Evolutionary conservation across 345 rosid genomes (phyloP), one percentile per base, ranked within the genome.

Genomic region (Populus alba): DNA sequence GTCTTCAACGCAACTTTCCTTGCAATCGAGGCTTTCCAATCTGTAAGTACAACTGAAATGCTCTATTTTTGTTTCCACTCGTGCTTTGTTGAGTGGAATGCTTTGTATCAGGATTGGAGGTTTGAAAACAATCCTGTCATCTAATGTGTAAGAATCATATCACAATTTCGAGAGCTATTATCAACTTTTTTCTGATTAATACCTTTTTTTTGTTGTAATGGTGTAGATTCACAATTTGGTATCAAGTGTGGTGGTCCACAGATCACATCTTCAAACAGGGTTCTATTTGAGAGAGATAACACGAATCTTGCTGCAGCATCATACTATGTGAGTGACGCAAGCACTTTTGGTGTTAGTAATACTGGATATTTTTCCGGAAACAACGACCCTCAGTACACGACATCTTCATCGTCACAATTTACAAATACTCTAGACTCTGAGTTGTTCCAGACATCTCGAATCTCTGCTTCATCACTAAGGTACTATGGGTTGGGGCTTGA

Each of bases 401-500:
- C 6, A 43, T 72, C 66, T 47, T 74, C 89, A 16, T 55, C 59
- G 25, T 79, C 86, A 55, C 90, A 83, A 29, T 73, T 79, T 81
- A 79, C 87, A 22, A 82, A 71, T 47, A 89, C 89, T 41, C 66
- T 73, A 38, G 87, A 83, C 45, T 4, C 87, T 0, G 87, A 80
- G 77, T 71, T 88, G 74, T 87, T 88, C 72, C 90, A 86, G 82
- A 84, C 97, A 33, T 91, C 94, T 0, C 85, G 92, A 74, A 41
- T 88, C 70, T 91, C 98, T 69, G 88, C 94, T 76, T 87, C 93
- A 8, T 91, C 98, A 17, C 71, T 93, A 70, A 87, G 93, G 82
- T 91, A 91, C 84, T 93, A 88, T 38, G 97, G 97, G 13, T 79
- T 93, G 82, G 97, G 98, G 63, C 94, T 93, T 27, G 75, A 93